Percentiles rank a stretch among this genome's conserved stretches.
These are phyloP conservation scores for Colletotrichum siamense DNA, from an alignment of 2,329 filamentous ascomycete species.

Conservation along the genomic window DNA sequence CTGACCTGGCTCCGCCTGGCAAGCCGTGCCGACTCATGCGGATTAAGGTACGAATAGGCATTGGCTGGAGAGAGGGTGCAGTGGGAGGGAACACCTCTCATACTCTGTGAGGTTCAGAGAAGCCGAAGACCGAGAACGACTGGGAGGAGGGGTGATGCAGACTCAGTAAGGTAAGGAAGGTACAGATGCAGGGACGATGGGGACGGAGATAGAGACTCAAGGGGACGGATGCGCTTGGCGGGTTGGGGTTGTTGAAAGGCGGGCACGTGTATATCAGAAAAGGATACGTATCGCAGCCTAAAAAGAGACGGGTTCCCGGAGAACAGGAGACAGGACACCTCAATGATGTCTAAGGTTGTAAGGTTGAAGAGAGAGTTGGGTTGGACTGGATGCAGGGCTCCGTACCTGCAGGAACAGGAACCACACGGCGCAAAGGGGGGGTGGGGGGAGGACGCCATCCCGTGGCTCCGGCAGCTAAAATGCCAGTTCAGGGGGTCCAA, in stretches of 20 bases:
- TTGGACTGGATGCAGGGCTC: background rate
- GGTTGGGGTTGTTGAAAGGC: background rate
- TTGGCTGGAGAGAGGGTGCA: background rate
- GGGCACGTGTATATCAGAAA: background rate
- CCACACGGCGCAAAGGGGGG: background rate
- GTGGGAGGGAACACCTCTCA: background rate
- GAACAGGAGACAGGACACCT: background rate
- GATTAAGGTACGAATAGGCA: background rate
- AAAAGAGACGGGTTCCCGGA: background rate
- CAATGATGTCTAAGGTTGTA: background rate
- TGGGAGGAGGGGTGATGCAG: background rate
- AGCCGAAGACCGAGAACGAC: constrained; percentile 9
- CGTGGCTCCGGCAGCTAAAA: constrained; percentile 16
- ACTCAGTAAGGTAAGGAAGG: background rate
- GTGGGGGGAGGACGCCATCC: constrained; percentile 9
- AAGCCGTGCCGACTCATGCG: background rate
- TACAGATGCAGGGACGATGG: background rate
- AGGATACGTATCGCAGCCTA: background rate
- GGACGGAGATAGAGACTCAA: background rate
- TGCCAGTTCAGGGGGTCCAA: constrained; percentile 8
- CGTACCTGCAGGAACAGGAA: constrained; percentile 18
- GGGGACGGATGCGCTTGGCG: background rate
- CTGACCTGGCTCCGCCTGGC: background rate
- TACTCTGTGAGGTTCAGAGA: background rate
- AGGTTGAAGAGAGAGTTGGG: constrained; percentile 6